Evolutionary conservation across 139 green algal species (phyloP).

Genomic region (Chlorokybus atmophyticus): DNA sequence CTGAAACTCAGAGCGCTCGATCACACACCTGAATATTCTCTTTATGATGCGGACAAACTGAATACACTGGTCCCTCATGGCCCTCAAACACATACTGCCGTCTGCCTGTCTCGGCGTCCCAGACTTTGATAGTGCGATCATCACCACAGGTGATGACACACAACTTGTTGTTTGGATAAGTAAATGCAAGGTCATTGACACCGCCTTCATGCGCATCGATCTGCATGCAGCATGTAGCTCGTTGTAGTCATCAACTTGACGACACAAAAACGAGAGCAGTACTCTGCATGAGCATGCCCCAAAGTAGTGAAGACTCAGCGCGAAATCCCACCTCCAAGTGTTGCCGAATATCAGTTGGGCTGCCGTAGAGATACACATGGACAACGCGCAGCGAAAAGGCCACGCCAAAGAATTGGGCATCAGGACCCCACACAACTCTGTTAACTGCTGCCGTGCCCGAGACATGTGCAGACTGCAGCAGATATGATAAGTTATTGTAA

Average conservation of each 20-base stretch:
- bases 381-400: constrained; percentile 29
- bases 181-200: constrained; percentile 30
- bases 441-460: constrained; percentile 16
- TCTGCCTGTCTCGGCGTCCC: constrained; percentile 17
- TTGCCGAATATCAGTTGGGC: constrained; percentile 1
- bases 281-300: too few relatives aligned
- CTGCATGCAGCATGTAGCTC: too few relatives aligned
- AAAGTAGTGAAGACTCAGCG: too few relatives aligned
- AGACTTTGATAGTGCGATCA: constrained; percentile 33
- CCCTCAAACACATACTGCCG: constrained; percentile 27
- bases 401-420: constrained; percentile 20
- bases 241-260: too few relatives aligned
- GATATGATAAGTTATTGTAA: neutral
- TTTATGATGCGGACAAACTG: constrained; percentile 31
- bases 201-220: constrained; percentile 26
- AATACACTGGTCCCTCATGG: constrained; percentile 28
- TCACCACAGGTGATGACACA: constrained; percentile 34
- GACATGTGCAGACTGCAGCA: constrained; percentile 10
- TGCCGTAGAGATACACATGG: constrained; percentile 26
- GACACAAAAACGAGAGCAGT: constrained; percentile 7
- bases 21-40: constrained; percentile 29
- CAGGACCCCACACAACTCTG: constrained; percentile 16
- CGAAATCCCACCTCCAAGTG: constrained; percentile 29
- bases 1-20: too few relatives aligned
- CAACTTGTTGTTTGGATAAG: constrained; percentile 21